Percentiles rank a stretch among this genome's conserved stretches.
Conservation (phyloP, 345 rosid genomes). For the Pelargonium nanum region DNA sequence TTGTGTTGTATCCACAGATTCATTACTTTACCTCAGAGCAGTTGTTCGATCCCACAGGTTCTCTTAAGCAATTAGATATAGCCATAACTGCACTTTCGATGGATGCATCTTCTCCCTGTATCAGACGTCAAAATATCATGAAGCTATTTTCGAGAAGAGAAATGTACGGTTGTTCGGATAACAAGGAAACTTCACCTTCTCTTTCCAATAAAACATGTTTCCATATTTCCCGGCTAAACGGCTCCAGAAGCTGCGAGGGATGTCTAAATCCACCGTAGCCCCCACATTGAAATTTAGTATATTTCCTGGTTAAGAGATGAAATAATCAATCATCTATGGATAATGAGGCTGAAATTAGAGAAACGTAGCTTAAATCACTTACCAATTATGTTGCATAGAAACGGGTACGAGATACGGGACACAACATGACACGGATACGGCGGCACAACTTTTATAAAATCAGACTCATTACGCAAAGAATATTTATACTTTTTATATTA, state of each 20-base stretch:
- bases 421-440: no score
- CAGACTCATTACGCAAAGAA: no score
- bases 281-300: slow-evolving; percentile 83
- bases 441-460: no score
- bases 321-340: slow-evolving; percentile 7
- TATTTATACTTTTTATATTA: no score
- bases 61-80: slow-evolving; percentile 71
- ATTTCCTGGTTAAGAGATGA: slow-evolving; percentile 39
- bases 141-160: background rate
- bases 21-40: slow-evolving; percentile 57
- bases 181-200: slow-evolving; percentile 33
- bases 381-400: no score
- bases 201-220: slow-evolving; percentile 77
- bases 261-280: slow-evolving; percentile 59
- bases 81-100: slow-evolving; percentile 89
- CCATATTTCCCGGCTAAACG: slow-evolving; percentile 60
- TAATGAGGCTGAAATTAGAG: background rate
- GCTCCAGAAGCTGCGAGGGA: slow-evolving; percentile 88
- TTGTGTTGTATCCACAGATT: background rate
- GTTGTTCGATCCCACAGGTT: slow-evolving; percentile 67
- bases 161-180: no score
- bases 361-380: slow-evolving; percentile 1
- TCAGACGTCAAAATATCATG: slow-evolving; percentile 9
- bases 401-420: no score
- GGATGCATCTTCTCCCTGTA: slow-evolving; percentile 86